Conservation (phyloP, 2,329 filamentous ascomycete species). For the Aspergillus ochraceoroseus region DNA sequence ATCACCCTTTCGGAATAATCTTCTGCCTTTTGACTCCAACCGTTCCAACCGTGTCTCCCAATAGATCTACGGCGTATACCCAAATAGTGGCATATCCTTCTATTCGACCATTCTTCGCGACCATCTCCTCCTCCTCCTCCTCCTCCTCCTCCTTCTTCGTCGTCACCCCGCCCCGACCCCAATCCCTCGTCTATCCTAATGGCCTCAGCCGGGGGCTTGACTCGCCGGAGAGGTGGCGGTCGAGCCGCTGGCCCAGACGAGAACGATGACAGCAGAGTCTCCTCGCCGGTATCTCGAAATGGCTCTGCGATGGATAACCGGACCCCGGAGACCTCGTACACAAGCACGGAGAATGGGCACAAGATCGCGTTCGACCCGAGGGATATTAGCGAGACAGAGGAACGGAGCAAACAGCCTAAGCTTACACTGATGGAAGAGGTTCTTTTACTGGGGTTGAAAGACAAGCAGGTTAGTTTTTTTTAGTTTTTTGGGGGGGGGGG, state of each 20-base stretch:
- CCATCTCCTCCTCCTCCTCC: constrained; percentile 15
- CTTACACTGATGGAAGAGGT: constrained; percentile 98
- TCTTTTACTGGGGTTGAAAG: constrained; percentile 88
- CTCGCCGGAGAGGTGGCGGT: constrained; percentile 62
- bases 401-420: constrained; percentile 96
- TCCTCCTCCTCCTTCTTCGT: too few relatives aligned
- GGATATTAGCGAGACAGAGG: constrained; percentile 94
- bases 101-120: constrained; percentile 14
- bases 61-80: constrained; percentile 10
- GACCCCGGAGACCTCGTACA: constrained; percentile 74
- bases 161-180: constrained; percentile 16
- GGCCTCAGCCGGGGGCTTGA: constrained; percentile 67
- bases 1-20: constrained; percentile 13
- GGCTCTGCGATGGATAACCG: constrained; percentile 54
- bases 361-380: constrained; percentile 97
- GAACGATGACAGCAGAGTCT: constrained; percentile 60
- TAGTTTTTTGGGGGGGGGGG: constrained; percentile 17
- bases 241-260: constrained; percentile 55
- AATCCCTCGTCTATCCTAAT: constrained; percentile 41
- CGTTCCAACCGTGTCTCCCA: constrained; percentile 3
- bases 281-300: constrained; percentile 59
- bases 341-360: constrained; percentile 82
- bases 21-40: constrained; percentile 9
- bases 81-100: constrained; percentile 17
- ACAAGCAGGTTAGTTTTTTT: constrained; percentile 77